A percentile compares a stretch with the other conserved stretches of the same genome.
These are phyloP conservation scores for Stemphylium beticola DNA, from an alignment of 2,329 filamentous ascomycete genomes.

Conservation along the genomic window DNA sequence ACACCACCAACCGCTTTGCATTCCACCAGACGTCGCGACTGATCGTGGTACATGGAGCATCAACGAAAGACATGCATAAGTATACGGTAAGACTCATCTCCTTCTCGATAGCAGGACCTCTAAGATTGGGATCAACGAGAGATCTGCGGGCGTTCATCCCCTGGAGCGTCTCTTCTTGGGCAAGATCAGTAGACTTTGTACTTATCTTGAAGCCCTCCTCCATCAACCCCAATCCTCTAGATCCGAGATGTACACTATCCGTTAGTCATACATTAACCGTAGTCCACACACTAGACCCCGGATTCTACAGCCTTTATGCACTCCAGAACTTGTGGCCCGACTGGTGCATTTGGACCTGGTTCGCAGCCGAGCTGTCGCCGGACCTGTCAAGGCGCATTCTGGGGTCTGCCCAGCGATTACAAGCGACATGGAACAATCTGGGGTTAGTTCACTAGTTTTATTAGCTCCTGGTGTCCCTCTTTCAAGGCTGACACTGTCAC, in stretches of 20 bases:
- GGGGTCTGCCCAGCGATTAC: slow-evolving; percentile 16
- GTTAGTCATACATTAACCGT: slow-evolving; percentile 18
- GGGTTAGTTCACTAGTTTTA: slow-evolving; percentile 1
- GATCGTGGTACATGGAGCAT: no score
- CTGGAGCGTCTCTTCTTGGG: not conserved
- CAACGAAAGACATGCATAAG: no score
- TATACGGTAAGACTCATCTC: no score
- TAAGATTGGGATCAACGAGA: no score
- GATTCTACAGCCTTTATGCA: slow-evolving; percentile 38
- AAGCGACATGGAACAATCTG: slow-evolving; percentile 6
- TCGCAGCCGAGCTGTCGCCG: slow-evolving; percentile 13
- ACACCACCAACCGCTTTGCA: not conserved
- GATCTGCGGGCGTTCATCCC: no score
- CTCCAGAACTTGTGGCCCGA: slow-evolving; percentile 34
- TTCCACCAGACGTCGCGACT: no score
- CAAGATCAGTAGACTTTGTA: not conserved
- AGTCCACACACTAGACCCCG: slow-evolving; percentile 23
- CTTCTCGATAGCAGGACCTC: no score
- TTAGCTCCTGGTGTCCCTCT: not conserved
- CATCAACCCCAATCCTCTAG: not conserved
- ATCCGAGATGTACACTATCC: not conserved
- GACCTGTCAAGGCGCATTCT: slow-evolving; percentile 19
- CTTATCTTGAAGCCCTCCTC: not conserved
- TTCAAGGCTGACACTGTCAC: not conserved
- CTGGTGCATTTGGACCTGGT: slow-evolving; percentile 21